These are phyloP conservation scores for Aspergillus diversus DNA, from an alignment of 495 filamentous ascomycete species.

Conservation along the genomic window DNA sequence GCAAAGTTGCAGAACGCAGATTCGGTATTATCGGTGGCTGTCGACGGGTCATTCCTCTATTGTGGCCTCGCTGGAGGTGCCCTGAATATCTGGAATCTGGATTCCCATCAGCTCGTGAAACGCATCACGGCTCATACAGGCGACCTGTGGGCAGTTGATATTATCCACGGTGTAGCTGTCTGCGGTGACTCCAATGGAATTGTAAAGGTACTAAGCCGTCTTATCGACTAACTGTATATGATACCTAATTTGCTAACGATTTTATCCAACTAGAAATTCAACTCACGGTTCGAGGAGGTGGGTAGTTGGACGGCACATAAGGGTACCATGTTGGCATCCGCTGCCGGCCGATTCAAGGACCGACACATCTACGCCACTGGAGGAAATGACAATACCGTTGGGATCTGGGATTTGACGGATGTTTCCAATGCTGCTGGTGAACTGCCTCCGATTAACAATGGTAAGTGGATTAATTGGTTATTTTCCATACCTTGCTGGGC, in stretches of 20 bases:
- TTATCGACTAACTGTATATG: not conserved
- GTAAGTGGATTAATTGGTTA: slow-evolving; percentile 33
- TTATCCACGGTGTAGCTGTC: slow-evolving; percentile 83
- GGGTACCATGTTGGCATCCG: slow-evolving; percentile 86
- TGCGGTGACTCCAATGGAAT: slow-evolving; percentile 79
- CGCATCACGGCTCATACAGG: slow-evolving; percentile 78
- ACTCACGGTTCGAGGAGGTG: slow-evolving; percentile 83
- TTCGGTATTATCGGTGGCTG: slow-evolving; percentile 78
- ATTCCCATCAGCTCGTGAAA: slow-evolving; percentile 87
- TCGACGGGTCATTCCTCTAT: slow-evolving; percentile 89
- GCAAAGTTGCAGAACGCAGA: slow-evolving; percentile 78
- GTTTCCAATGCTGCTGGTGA: slow-evolving; percentile 48
- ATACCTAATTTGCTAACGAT: not conserved
- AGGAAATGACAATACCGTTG: slow-evolving; percentile 88
- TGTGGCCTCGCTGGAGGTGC: slow-evolving; percentile 87
- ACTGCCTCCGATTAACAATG: slow-evolving; percentile 60
- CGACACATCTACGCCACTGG: slow-evolving; percentile 86
- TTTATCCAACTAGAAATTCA: slow-evolving; percentile 65
- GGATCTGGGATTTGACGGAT: slow-evolving; percentile 81
- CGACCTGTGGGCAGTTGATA: slow-evolving; percentile 82
- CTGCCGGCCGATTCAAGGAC: slow-evolving; percentile 65
- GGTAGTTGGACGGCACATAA: slow-evolving; percentile 84
- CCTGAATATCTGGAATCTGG: slow-evolving; percentile 94
- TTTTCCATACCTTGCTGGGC: not conserved
- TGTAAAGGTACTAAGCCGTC: slow-evolving; percentile 63